These are phyloP conservation scores for Cutaneotrichosporon cyanovorans DNA, from an alignment of 1,284 basidiomycete species.

Conservation along the genomic window DNA sequence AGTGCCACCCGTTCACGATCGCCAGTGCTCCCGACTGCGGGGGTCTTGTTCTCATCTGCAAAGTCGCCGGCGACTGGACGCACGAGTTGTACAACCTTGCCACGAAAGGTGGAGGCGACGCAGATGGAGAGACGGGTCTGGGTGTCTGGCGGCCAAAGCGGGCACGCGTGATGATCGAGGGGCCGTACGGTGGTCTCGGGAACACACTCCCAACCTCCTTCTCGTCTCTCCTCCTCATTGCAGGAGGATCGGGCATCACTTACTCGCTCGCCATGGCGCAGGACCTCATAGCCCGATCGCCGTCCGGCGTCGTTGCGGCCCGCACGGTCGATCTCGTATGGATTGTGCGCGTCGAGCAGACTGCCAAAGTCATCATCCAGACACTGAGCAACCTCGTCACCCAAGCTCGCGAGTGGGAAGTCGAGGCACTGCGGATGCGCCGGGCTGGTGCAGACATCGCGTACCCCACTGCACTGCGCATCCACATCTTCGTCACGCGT, in stretches of 20 bases:
- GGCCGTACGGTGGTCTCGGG: conserved; percentile 43
- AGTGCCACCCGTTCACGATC: conserved; percentile 47
- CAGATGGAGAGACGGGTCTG: background rate
- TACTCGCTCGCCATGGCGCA: conserved; percentile 35
- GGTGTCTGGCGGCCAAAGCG: conserved; percentile 5
- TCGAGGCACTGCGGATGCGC: conserved; percentile 21
- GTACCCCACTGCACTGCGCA: conserved; percentile 29
- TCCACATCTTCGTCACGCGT: conserved; percentile 40
- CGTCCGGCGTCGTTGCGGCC: conserved; percentile 38
- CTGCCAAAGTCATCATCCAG: conserved; percentile 32
- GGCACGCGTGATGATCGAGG: conserved; percentile 34
- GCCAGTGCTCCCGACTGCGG: conserved; percentile 41
- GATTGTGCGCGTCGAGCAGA: conserved; percentile 36
- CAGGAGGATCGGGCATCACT: conserved; percentile 44
- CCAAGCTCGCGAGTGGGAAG: conserved; percentile 32
- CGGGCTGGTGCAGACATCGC: conserved; percentile 20
- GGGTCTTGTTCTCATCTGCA: conserved; percentile 39
- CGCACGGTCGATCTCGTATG: conserved; percentile 43
- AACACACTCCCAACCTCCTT: conserved; percentile 40
- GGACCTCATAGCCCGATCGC: conserved; percentile 33
- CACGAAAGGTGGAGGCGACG: background rate
- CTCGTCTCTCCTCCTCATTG: conserved; percentile 38
- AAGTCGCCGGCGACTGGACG: conserved; percentile 43
- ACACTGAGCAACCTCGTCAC: conserved; percentile 33
- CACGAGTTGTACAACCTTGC: conserved; percentile 28